Evolutionary conservation across 2,329 filamentous ascomycete species (phyloP).

Genomic region (Cercospora sojina): DNA sequence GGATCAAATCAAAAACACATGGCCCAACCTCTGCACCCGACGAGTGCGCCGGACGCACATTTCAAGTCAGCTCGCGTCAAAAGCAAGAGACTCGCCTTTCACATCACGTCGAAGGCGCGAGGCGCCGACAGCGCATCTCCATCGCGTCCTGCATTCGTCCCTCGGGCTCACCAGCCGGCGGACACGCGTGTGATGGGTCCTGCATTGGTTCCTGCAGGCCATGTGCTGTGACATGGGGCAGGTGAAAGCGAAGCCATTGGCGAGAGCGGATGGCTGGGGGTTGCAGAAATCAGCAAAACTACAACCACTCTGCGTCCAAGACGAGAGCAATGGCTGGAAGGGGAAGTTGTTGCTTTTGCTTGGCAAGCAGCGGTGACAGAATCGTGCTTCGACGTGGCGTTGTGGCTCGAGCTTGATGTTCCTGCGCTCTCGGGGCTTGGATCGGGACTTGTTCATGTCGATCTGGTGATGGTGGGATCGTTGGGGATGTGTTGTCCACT

Average conservation of each 20-base stretch:
- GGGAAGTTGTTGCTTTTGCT: constrained; percentile 1
- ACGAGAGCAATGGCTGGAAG: not conserved
- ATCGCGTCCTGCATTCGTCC: not conserved
- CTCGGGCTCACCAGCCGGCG: not conserved
- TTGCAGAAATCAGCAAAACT: not conserved
- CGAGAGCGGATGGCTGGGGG: not conserved
- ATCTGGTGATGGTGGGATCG: not conserved
- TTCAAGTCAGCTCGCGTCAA: not conserved
- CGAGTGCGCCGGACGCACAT: not conserved
- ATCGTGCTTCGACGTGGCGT: not conserved
- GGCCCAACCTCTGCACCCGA: not conserved
- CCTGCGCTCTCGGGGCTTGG: not conserved
- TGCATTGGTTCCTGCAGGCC: constrained; percentile 4
- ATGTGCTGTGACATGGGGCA: not conserved
- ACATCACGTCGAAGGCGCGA: constrained; percentile 1
- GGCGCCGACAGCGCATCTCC: not conserved
- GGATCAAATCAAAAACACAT: not conserved
- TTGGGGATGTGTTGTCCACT: not conserved
- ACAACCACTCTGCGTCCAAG: not conserved
- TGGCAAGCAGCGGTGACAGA: not conserved
- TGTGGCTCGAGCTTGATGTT: not conserved
- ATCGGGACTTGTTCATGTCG: not conserved
- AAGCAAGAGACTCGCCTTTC: not conserved
- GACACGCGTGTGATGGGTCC: not conserved
- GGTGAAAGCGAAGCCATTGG: not conserved